phyloP scores from a whole-genome alignment of 164 flowering plant genomes.

The Dillenia turbinata region DNA sequence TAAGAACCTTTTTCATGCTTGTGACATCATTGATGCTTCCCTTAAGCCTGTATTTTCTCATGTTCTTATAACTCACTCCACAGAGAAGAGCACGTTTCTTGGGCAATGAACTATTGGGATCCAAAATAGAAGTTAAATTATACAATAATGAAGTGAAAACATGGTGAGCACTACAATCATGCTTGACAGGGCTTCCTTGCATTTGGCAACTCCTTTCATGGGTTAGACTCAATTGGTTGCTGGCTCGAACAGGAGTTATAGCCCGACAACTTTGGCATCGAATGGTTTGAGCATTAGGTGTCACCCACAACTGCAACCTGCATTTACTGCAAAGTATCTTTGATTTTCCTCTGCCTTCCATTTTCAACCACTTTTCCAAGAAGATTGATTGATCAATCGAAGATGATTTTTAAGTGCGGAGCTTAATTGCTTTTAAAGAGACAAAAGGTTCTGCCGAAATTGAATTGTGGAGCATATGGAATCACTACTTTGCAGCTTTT shows the following conservation, averaged over 20 bases:
- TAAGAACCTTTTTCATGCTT: slow-evolving; percentile 43
- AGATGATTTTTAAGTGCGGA: too few relatives aligned
- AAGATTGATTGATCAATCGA: too few relatives aligned
- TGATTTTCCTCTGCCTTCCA: slow-evolving; percentile 14
- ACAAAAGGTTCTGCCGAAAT: too few relatives aligned
- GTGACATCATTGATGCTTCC: slow-evolving; percentile 50
- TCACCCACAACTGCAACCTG: slow-evolving; percentile 11
- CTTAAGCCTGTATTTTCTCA: slow-evolving; percentile 25
- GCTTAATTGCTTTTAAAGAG: too few relatives aligned
- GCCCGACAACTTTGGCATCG: slow-evolving; percentile 14
- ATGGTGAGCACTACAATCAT: neutral
- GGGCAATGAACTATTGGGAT: slow-evolving; percentile 17
- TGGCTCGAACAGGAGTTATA: slow-evolving; percentile 6
- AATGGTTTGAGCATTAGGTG: slow-evolving; percentile 15
- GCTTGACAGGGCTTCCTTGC: neutral
- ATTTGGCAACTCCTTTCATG: slow-evolving; percentile 13
- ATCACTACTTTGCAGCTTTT: too few relatives aligned
- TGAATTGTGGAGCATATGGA: too few relatives aligned
- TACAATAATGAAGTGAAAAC: neutral
- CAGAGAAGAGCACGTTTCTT: slow-evolving; percentile 55
- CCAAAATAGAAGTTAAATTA: neutral
- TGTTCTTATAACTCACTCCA: slow-evolving; percentile 39
- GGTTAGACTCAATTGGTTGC: neutral
- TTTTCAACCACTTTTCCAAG: neutral
- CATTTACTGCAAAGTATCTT: slow-evolving; percentile 15